Conservation (phyloP, 192 early-diverging fungal genomes). For the Thamnidium elegans region DNA sequence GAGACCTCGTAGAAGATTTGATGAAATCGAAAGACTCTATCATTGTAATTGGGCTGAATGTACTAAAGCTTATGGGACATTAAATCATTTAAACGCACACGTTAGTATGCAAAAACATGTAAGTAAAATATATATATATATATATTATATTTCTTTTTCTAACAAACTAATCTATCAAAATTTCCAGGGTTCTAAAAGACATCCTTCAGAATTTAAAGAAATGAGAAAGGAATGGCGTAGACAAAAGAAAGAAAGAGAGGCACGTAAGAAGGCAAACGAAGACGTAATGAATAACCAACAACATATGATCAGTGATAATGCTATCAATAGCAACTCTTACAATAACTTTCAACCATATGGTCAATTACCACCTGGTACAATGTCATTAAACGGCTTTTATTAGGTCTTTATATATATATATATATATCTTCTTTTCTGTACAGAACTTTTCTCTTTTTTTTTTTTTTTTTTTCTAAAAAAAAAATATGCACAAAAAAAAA, state of each 20-base stretch:
- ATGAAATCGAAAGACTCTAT: conserved; percentile 66
- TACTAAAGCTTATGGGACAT: conserved; percentile 60
- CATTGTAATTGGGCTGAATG: conserved; percentile 56
- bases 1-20: conserved; percentile 55
- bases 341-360: conserved; percentile 9
- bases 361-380: conserved; percentile 8
- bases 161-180: conserved; percentile 4
- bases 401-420: conserved; percentile 2
- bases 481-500: not conserved
- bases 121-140: not conserved
- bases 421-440: not conserved
- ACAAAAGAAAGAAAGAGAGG: conserved; percentile 51
- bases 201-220: conserved; percentile 54
- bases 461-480: not conserved
- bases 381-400: conserved; percentile 13
- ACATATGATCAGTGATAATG: conserved; percentile 22
- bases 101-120: conserved; percentile 67
- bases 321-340: conserved; percentile 7
- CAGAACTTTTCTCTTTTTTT: not conserved
- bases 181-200: conserved; percentile 27
- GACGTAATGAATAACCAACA: conserved; percentile 29
- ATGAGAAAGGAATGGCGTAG: conserved; percentile 55
- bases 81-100: conserved; percentile 69
- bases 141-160: not conserved
- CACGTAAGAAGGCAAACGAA: conserved; percentile 37